Evolutionary conservation across 768 basidiomycete genomes (phyloP), one percentile per base, ranked within the genome.

Genomic region (Macrolepiota dolichaula): DNA sequence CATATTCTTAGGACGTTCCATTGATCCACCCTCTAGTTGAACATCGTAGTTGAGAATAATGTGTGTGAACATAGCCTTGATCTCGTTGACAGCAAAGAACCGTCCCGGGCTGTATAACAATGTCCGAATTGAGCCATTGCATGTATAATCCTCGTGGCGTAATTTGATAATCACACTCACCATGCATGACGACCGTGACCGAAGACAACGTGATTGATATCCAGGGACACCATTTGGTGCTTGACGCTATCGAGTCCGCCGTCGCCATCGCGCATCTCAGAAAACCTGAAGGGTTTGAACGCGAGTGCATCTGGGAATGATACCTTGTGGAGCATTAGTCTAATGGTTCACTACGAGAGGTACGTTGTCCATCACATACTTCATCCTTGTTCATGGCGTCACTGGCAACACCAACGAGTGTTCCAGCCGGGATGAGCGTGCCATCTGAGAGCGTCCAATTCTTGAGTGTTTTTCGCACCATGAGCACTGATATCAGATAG

Each of bases 381-480:
- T 69, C 66, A 36, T 71, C 65, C 6, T 63, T 63, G 36, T 81
- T 80, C 40, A 70, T 70, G 1, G 71, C 64, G n/a, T 58, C 58
- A 19, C 66, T 51, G 0, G 77, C 66, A 6, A 73, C 65, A n/a
- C 66, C 63, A 10, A 81, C 57, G n/a, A 71, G 64, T 2, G 37
- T 55, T 1, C 64, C 64, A 22, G 52, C 32, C 2, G 64, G 64
- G 22, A 65, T 49, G 29, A 60, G 25, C 3, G 74, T 75, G 2
- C 80, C 81, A 65, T 82, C 75, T 1, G 78, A 78, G 51, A 83
- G 75, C 0, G 74, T 77, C 63, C 75, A 76, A 37, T 78, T 76
- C 55, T 73, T 66, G 29, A 77, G 55, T 1, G 70, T 73, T 57
- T 71, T 69, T 4, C 79, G 51, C 4, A 5, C 25, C 52, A 60